Evolutionary conservation across 1,284 basidiomycete genomes (phyloP).

Genomic region (Leucoagaricus sp.): DNA sequence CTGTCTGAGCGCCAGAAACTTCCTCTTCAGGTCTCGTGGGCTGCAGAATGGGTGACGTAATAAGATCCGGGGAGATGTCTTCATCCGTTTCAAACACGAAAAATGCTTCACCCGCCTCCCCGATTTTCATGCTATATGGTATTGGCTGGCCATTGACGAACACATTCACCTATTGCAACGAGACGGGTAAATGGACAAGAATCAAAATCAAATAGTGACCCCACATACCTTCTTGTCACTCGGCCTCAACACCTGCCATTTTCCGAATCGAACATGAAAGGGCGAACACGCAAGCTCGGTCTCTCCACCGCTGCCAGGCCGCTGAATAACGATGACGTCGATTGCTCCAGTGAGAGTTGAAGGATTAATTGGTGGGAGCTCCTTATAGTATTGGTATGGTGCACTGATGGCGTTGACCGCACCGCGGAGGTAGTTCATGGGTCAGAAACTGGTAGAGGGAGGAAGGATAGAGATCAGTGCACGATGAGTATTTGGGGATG

Average conservation of each 20-base stretch:
- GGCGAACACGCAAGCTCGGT: slow-evolving; percentile 89
- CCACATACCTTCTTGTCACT: slow-evolving; percentile 85
- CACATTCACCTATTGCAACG: slow-evolving; percentile 66
- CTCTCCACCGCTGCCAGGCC: slow-evolving; percentile 62
- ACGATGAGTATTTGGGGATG: slow-evolving; percentile 1
- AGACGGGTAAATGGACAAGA: background rate
- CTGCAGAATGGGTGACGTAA: slow-evolving; percentile 88
- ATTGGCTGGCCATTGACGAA: slow-evolving; percentile 80
- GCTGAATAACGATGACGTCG: slow-evolving; percentile 93
- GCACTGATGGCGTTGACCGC: slow-evolving; percentile 80
- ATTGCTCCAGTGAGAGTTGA: slow-evolving; percentile 95
- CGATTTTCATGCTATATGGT: slow-evolving; percentile 98
- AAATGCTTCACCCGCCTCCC: slow-evolving; percentile 98
- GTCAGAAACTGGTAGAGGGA: slow-evolving; percentile 16
- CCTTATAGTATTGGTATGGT: slow-evolving; percentile 85
- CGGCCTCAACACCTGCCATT: slow-evolving; percentile 94
- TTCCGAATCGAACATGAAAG: slow-evolving; percentile 98
- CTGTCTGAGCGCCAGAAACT: slow-evolving; percentile 25
- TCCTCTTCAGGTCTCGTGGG: slow-evolving; percentile 55
- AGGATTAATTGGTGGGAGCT: slow-evolving; percentile 80
- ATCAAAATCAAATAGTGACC: background rate
- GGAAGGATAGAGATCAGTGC: background rate
- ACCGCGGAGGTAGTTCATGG: slow-evolving; percentile 82
- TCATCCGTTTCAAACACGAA: slow-evolving; percentile 98
- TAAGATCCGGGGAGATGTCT: slow-evolving; percentile 90